phyloP scores from a whole-genome alignment of 2,329 filamentous ascomycete genomes.

The Drechslerella coelobrocha region DNA sequence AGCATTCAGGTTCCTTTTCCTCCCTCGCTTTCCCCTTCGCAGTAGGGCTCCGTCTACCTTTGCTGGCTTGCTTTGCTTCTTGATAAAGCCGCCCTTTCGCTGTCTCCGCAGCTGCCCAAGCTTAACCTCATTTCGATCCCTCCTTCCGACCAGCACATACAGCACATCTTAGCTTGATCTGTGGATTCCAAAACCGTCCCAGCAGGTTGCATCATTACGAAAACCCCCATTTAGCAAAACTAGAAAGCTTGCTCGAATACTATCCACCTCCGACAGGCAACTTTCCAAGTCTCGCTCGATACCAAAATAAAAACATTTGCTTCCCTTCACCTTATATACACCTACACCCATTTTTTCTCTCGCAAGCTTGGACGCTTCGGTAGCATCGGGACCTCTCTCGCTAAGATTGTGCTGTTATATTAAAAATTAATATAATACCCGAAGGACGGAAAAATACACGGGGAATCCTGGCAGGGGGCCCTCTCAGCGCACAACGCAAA shows the following conservation, averaged over 20 bases:
- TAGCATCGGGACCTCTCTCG: slow-evolving; percentile 29
- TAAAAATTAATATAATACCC: slow-evolving; percentile 11
- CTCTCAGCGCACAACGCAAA: slow-evolving; percentile 39
- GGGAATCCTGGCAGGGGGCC: slow-evolving; percentile 22
- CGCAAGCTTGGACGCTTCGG: too few relatives aligned
- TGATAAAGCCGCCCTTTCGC: slow-evolving; percentile 1
- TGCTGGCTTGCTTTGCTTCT: not conserved
- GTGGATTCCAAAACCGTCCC: too few relatives aligned
- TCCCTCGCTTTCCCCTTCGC: slow-evolving; percentile 5
- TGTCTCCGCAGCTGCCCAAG: not conserved
- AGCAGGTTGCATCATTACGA: too few relatives aligned
- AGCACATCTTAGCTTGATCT: not conserved
- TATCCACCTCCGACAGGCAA: slow-evolving; percentile 2
- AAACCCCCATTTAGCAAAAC: slow-evolving; percentile 13
- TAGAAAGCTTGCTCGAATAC: slow-evolving; percentile 11
- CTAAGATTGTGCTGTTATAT: slow-evolving; percentile 22
- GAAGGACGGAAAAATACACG: slow-evolving; percentile 1
- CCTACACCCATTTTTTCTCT: slow-evolving; percentile 15
- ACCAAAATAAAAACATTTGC: slow-evolving; percentile 13
- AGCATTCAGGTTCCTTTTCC: slow-evolving; percentile 16
- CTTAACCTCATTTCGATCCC: not conserved
- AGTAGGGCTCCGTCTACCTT: not conserved
- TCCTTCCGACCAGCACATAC: slow-evolving; percentile 2
- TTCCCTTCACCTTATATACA: slow-evolving; percentile 15
- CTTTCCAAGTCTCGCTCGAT: not conserved